Evolutionary conservation across 805 yeast genomes (phyloP), one percentile per base, ranked within the genome.

Genomic region (Kluyveromyces siamensis): DNA sequence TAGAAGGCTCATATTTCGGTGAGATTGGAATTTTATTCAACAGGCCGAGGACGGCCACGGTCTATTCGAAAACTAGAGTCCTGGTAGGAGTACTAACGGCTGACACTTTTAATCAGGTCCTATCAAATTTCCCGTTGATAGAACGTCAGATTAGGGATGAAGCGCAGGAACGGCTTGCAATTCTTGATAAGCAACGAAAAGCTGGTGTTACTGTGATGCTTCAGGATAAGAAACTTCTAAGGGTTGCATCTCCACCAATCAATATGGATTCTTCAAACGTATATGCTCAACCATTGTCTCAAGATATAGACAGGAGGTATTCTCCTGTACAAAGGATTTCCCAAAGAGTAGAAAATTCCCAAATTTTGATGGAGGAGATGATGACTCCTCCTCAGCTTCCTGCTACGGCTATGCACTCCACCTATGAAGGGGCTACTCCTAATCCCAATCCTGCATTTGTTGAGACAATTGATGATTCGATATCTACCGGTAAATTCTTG

Each of bases 1-100:
- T 75, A 3, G 74, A 82, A 4, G 91, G 91, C 2, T 73, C 82
- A 18, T 83, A 81, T 53, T 85, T 84, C 60, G 93, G 93, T 13
- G 91, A 85, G 58, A 84, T 84, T 48, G 91, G 91, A 8, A 83
- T 84, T 41, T 65, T 84, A 30, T 84, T 81, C 66, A 81, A 82
- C 60, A 69, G 90, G 45, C 89, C 90, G 17, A 69, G 91, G 55
- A 84, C 90, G 0, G 91, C 91, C 0, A 83, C 89, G 2, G 89
- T 84, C 13, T 79, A 84, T 19, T 84, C 90, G 2, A 67, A 83
- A 51, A 76, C 86, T 0, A 76, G 73, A 54, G 87, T 85, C 1
- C 64, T 85, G 45, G 69, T 82, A 6, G 89, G 87, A 1, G 84
- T 83, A 1, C 67, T 84, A 41, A 83, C 88, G 0, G 77, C 80